Evolutionary conservation across 2,329 filamentous ascomycete genomes (phyloP).

Genomic region (Coniochaeta prunicola): DNA sequence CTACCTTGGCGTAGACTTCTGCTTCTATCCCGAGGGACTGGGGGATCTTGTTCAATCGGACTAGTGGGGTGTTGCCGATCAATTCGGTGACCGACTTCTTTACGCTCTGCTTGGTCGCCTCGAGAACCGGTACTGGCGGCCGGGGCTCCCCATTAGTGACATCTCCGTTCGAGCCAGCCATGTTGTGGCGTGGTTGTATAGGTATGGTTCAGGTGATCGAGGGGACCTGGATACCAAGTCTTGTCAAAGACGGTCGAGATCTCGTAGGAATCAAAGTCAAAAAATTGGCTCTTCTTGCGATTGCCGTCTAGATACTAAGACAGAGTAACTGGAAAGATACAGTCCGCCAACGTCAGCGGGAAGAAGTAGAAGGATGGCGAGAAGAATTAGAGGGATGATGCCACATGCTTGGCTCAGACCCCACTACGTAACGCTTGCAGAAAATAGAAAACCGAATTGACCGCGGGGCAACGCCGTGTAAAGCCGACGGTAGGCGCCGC

Average conservation of each 20-base stretch:
- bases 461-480: background rate
- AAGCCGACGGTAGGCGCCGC: background rate
- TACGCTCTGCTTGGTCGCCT: slow-evolving; percentile 8
- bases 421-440: background rate
- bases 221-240: background rate
- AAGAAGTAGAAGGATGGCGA: background rate
- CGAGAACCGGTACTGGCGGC: background rate
- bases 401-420: background rate
- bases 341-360: background rate
- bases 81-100: slow-evolving; percentile 65
- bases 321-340: background rate
- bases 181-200: background rate
- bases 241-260: background rate
- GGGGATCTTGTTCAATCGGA: slow-evolving; percentile 87
- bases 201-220: background rate
- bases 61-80: slow-evolving; percentile 93
- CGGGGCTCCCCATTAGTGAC: background rate
- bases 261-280: background rate
- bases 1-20: slow-evolving; percentile 83
- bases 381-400: background rate
- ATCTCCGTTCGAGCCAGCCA: background rate
- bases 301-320: background rate
- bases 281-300: background rate
- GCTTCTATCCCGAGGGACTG: slow-evolving; percentile 84
- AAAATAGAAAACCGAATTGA: background rate